Base-by-base conservation (phyloP, 2,329 filamentous ascomycete species). In the Cercospora zeina region DNA sequence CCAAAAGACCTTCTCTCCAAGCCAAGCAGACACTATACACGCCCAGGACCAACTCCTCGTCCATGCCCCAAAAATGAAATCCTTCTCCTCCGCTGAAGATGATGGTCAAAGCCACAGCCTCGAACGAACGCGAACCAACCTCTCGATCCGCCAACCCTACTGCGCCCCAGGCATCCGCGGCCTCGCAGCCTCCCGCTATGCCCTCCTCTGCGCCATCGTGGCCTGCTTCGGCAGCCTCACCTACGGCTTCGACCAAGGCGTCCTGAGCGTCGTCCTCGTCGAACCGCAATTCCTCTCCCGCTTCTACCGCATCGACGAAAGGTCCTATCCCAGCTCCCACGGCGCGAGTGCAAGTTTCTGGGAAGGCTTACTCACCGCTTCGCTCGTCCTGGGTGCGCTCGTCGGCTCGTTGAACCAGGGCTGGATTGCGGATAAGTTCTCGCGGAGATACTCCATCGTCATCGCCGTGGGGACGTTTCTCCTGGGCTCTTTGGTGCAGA, bases 321-420 rank as follows among this genome's bases (percentile, higher is more conserved):
- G 65, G 7, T 16, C 49, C 14, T 27, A 51, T 21, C 49, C 27
- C 16, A 8, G 31, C 24, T 51, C 49, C 16, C 14, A 51, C 24
- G 49, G 49, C 3, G 49, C 49, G 1, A 51, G 49, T 33, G 69
- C 74, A 91, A 62, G 88, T 89, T 74, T 88, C 89, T n/a, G 90
- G 88, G 69, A 85, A 89, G 75, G 80, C 3, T 70, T 80, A 55
- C 76, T 79, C 72, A 80, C 78, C 2, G 77, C 73, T 5, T 79
- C 79, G 75, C 71, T 80, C 16, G 72, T 76, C 62, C 71, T 79
- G 1, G 78, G 76, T 4, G 76, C 76, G 21, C 74, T 79, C 37
- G 21, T 79, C 11, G 71, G 71, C 11, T 70, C 68, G 16, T 57
- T 73, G 36, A 72, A 70, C 53, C 71, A 72, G 47, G 68, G 66